phyloP scores from a whole-genome alignment of 163 green algal species.

The Chlamydomonas reinhardtii region DNA sequence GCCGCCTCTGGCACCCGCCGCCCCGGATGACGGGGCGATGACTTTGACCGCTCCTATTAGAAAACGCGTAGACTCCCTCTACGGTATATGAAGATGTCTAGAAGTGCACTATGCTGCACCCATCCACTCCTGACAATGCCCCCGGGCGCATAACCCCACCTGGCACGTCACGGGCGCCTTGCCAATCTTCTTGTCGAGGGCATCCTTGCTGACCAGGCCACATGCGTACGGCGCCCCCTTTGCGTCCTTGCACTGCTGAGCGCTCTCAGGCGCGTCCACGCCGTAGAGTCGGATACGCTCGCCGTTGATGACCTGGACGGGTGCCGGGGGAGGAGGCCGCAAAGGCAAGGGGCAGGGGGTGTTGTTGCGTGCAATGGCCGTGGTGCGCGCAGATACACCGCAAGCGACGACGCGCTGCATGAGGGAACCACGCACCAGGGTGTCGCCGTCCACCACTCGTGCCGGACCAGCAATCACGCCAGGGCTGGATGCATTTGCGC shows the following conservation, averaged over 20 bases:
- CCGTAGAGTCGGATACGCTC: conserved; percentile 55
- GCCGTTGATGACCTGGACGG: conserved; percentile 18
- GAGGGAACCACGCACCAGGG: not conserved
- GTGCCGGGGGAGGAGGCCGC: not conserved
- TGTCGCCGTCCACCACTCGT: not conserved
- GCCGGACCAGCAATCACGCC: not conserved
- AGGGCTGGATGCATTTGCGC: not conserved
- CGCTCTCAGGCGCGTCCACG: conserved; percentile 79
- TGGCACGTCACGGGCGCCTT: conserved; percentile 66
- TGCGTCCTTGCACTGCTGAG: conserved; percentile 69
- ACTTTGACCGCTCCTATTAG: no score
- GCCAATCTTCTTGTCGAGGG: conserved; percentile 69
- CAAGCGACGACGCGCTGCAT: no score
- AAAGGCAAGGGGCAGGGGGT: not conserved
- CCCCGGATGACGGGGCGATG: no score
- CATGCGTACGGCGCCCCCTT: conserved; percentile 66
- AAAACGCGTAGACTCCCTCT: no score
- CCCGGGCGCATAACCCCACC: no score
- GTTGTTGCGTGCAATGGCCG: no score
- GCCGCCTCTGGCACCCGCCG: no score
- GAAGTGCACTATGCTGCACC: no score
- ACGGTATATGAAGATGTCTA: no score
- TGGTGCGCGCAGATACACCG: no score
- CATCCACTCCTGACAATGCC: no score
- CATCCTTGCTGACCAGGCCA: conserved; percentile 67